Base-by-base conservation (phyloP, 2,329 filamentous ascomycete genomes). In the Trichoderma atroviride region DNA sequence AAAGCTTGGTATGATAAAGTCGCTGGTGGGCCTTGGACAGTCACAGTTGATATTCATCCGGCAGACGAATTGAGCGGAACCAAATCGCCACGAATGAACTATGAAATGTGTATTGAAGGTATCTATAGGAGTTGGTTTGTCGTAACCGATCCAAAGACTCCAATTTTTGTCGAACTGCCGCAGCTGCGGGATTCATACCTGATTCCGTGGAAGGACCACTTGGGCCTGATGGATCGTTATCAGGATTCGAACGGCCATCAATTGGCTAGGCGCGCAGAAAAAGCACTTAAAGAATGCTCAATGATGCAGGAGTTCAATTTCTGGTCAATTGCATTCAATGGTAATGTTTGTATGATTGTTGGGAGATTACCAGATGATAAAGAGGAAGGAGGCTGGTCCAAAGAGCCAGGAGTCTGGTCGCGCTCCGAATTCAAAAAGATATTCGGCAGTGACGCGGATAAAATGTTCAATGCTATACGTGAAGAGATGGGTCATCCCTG, bases 71-170 rank as follows among this genome's bases (percentile, higher is more conserved):
- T 33, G 9, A 33, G 31, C 31, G 9, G 31, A 11, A 33, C 31
- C 9, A 33, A 33, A 11, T 33, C 9, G 9, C 31, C 9, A 33
- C 31, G 9, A 33, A 10, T 3, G 9, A 33, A 63, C 16, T 63
- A 63, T 63, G 0, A 14, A 7, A 63, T 63, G 40, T 19, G 14
- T 11, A 52, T 63, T 50, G 19, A 63, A 13, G 22, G 40, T n/a
- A 52, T 24, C 16, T 63, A 63, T 27, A 52, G 10, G 14, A 24
- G 52, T 63, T 63, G 27, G 31, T 63, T 63, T 22, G 35, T 63
- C 3, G 19, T 63, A 19, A 52, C 40, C 16, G 40, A 63, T 63
- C 16, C 40, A 22, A 14, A 1, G n/a, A 14, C 16, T 14, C 4
- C 2, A 24, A 63, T 19, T 53, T 52, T 29, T 14, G 11, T 0